Evolutionary conservation across 345 rosid species (phyloP).

Genomic region (Linum lewisii): DNA sequence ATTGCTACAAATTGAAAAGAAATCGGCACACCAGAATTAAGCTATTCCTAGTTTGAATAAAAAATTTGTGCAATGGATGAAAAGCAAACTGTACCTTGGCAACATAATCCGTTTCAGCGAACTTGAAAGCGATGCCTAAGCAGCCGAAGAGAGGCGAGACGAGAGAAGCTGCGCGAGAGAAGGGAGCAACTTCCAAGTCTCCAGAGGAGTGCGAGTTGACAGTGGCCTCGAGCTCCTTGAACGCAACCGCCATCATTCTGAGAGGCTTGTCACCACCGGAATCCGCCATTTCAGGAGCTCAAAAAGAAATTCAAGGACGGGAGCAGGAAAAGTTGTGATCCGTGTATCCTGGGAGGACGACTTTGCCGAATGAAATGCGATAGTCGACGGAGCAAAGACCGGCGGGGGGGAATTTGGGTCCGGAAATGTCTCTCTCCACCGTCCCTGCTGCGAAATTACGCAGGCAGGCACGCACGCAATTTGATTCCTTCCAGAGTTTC

Average conservation of each 20-base stretch:
- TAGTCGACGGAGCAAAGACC: not conserved
- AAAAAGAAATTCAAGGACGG: not conserved
- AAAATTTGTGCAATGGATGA: too few relatives aligned
- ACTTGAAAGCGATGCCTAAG: conserved; percentile 90
- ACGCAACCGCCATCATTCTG: conserved; percentile 51
- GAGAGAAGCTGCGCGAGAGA: conserved; percentile 77
- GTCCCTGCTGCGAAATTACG: not conserved
- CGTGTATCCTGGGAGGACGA: not conserved
- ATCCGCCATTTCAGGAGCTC: conserved; percentile 31
- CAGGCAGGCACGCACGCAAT: not conserved
- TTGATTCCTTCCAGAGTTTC: not conserved
- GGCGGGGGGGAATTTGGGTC: not conserved
- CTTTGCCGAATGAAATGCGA: not conserved
- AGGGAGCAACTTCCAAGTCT: conserved; percentile 51
- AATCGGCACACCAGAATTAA: not conserved
- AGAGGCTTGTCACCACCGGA: conserved; percentile 38
- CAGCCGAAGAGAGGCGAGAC: conserved; percentile 93
- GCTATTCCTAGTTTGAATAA: not conserved
- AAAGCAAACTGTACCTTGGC: conserved; percentile 45
- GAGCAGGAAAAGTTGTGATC: not conserved
- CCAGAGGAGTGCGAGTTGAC: conserved; percentile 29
- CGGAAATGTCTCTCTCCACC: not conserved
- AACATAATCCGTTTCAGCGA: conserved; percentile 92
- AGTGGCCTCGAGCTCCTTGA: conserved; percentile 45
- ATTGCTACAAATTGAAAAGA: not conserved